Percentiles rank a stretch among this genome's conserved stretches.
These are phyloP conservation scores for Endoconidiophora laricicola DNA, from an alignment of 2,329 filamentous ascomycete genomes.

Conservation along the genomic window DNA sequence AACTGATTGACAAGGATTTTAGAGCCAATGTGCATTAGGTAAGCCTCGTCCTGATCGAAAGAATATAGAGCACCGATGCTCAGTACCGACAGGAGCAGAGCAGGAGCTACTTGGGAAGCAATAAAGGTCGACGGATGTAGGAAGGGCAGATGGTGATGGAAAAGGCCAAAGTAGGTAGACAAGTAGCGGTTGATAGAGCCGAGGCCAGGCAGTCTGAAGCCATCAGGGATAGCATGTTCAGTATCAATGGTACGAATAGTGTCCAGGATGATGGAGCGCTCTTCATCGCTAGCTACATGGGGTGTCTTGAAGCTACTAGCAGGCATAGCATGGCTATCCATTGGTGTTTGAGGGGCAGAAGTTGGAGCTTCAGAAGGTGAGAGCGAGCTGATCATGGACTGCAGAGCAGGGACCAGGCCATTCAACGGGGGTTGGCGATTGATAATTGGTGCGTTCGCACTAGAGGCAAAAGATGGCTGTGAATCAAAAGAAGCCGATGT, in stretches of 20 bases:
- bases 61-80: constrained; percentile 94
- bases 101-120: constrained; percentile 61
- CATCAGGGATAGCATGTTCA: constrained; percentile 69
- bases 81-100: constrained; percentile 72
- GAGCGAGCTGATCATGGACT: constrained; percentile 56
- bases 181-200: constrained; percentile 78
- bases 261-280: constrained; percentile 69
- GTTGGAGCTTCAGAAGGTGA: constrained; percentile 39
- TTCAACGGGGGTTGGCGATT: constrained; percentile 48
- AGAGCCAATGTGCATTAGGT: constrained; percentile 91
- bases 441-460: constrained; percentile 35
- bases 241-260: constrained; percentile 69
- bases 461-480: constrained; percentile 44
- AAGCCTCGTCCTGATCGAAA: constrained; percentile 92
- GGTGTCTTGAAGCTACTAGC: constrained; percentile 44
- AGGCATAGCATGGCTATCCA: constrained; percentile 15
- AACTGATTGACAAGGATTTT: constrained; percentile 97
- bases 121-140: constrained; percentile 83
- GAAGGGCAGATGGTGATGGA: constrained; percentile 93
- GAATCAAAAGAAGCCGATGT: constrained; percentile 51
- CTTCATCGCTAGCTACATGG: constrained; percentile 68
- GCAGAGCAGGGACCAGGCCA: constrained; percentile 46
- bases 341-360: constrained; percentile 19
- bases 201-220: constrained; percentile 72
- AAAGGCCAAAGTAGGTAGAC: constrained; percentile 89